Base-by-base conservation (phyloP, 257 asterid genomes). In the Ajuga chamaepitys region DNA sequence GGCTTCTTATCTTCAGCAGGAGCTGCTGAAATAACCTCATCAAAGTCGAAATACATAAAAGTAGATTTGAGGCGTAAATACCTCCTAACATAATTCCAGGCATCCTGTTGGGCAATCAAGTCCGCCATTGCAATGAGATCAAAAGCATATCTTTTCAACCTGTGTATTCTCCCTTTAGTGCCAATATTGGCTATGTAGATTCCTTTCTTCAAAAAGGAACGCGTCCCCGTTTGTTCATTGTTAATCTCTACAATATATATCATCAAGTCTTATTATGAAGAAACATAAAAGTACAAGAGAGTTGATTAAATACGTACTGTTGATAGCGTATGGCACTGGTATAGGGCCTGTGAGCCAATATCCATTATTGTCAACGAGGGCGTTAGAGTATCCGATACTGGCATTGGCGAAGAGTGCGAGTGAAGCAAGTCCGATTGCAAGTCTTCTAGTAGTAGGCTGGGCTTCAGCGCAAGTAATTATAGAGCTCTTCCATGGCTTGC, bases 51-150 rank as follows among this genome's bases (percentile, higher is more conserved):
- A 75, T 91, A 91, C 95, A 88, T 91, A 59, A 81, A 82, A 0
- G 96, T 88, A 0, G 88, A 82, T 47, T 86, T 90, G 24, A 86
- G 79, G 10, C 87, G 77, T 12, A 88, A 73, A 53, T 84, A 88
- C 72, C 78, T 82, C 71, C 82, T 68, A 0, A 88, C 95, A 32
- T 90, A 91, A 46, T 85, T 91, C 85, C 88, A 77, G 0, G 91
- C 83, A 34, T 91, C 95, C 22, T 62, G 53, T 25, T 80, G 81
- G 0, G 86, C 91, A 4, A 91, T 86, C 80, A 91, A 70, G 52
- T 91, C 97, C 42, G 75, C 97, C 80, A 88, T 44, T 8, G 97
- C 97, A 59, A 91, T 58, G 28, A 91, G 82, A 68, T 88, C 96
- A 69, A 90, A 90, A 0, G 96, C 96, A 35, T 78, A 91, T 74